phyloP scores from a whole-genome alignment of 768 basidiomycete genomes.

The Calocybe cyanea region DNA sequence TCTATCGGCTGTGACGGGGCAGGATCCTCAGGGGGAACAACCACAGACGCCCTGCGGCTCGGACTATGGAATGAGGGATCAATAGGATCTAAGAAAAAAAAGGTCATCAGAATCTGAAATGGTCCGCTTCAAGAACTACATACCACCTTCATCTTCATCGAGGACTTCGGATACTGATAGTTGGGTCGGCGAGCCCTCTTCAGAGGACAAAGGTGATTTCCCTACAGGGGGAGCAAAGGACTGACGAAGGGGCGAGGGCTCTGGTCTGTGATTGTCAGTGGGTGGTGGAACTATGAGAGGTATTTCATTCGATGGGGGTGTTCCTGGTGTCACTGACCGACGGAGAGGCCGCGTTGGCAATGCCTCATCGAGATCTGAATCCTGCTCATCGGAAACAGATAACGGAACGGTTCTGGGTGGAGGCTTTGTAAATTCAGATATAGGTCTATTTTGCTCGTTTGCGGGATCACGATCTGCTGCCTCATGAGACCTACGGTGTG shows the following conservation, averaged over 20 bases:
- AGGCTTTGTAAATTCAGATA: slow-evolving; percentile 13
- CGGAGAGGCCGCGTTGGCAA: slow-evolving; percentile 28
- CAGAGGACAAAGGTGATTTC: slow-evolving; percentile 11
- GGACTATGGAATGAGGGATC: slow-evolving; percentile 62
- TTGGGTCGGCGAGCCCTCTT: slow-evolving; percentile 17
- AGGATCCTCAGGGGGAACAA: slow-evolving; percentile 17
- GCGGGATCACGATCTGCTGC: slow-evolving; percentile 1
- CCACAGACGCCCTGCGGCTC: slow-evolving; percentile 34
- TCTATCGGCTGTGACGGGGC: slow-evolving; percentile 11
- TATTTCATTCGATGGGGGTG: slow-evolving; percentile 15
- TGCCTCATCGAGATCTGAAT: slow-evolving; percentile 31
- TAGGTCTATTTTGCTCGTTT: neutral
- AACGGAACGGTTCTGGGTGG: slow-evolving; percentile 11
- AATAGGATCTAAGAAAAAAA: slow-evolving; percentile 55
- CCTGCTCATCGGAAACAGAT: slow-evolving; percentile 21
- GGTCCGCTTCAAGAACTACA: slow-evolving; percentile 16
- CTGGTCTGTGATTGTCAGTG: slow-evolving; percentile 9
- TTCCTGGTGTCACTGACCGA: slow-evolving; percentile 12
- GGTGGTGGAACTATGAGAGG: slow-evolving; percentile 21
- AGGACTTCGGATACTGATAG: slow-evolving; percentile 36
- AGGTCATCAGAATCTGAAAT: neutral
- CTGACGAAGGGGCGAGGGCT: slow-evolving; percentile 15
- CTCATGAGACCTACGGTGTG: slow-evolving; percentile 13
- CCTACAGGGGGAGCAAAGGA: slow-evolving; percentile 5
- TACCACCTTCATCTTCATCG: slow-evolving; percentile 64